Percentiles rank a stretch among this genome's conserved stretches.
Evolutionary conservation across 441 rosid species (phyloP).

Genomic region (Biscutella laevigata): DNA sequence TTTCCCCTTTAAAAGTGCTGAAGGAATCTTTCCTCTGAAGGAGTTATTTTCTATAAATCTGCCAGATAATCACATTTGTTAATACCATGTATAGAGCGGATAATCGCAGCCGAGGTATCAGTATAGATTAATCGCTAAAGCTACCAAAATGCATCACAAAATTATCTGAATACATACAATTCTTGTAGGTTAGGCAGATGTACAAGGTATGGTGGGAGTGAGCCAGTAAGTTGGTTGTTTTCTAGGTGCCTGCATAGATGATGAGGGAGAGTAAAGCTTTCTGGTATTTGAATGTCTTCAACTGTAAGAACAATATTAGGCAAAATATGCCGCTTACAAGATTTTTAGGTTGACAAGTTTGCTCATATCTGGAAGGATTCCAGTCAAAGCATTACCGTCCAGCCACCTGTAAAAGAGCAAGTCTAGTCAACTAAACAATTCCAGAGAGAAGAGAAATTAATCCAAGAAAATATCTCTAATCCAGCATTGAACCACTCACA

Average conservation of each 20-base stretch:
- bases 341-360: conserved; percentile 56
- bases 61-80: conserved; percentile 20
- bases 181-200: conserved; percentile 62
- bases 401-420: conserved; percentile 55
- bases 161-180: conserved; percentile 43
- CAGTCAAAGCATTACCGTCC: conserved; percentile 59
- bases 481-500: conserved; percentile 42
- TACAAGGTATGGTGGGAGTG: conserved; percentile 57
- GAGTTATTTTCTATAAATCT: conserved; percentile 80
- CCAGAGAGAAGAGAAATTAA: conserved; percentile 3
- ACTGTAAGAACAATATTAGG: not conserved
- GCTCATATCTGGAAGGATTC: conserved; percentile 70
- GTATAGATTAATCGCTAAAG: not conserved
- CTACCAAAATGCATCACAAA: not conserved
- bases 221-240: conserved; percentile 66
- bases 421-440: conserved; percentile 5
- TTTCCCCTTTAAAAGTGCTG: conserved; percentile 43
- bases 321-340: conserved; percentile 44
- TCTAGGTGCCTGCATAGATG: conserved; percentile 67
- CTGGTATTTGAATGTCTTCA: not conserved
- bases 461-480: not conserved
- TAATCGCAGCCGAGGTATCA: not conserved
- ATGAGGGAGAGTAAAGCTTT: conserved; percentile 13
- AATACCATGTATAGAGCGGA: conserved; percentile 3
- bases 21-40: conserved; percentile 64